These are phyloP conservation scores for Fusarium austroafricanum DNA, from an alignment of 2,329 filamentous ascomycete genomes.

Conservation along the genomic window DNA sequence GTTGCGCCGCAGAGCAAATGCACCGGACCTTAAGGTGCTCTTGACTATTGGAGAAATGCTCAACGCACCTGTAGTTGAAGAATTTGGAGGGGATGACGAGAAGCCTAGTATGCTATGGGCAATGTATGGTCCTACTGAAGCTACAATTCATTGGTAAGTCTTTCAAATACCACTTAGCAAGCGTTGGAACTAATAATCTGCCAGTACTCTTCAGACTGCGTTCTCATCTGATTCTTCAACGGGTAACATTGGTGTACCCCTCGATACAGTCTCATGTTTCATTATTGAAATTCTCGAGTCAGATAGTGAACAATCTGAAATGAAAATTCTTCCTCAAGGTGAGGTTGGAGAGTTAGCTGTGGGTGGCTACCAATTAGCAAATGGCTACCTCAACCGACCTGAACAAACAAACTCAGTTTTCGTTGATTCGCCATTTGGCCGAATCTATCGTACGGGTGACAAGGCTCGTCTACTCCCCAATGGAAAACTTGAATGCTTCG, in stretches of 20 bases:
- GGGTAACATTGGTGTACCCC: conserved; percentile 79
- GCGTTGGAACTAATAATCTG: conserved; percentile 2
- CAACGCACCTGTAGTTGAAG: conserved; percentile 77
- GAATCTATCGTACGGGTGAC: conserved; percentile 87
- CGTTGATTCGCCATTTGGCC: conserved; percentile 73
- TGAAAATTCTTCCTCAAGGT: conserved; percentile 71
- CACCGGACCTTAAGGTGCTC: conserved; percentile 75
- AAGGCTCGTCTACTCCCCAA: conserved; percentile 75
- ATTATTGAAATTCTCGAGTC: conserved; percentile 64
- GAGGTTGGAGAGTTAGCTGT: conserved; percentile 83
- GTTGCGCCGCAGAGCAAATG: conserved; percentile 73
- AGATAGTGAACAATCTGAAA: conserved; percentile 40
- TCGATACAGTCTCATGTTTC: conserved; percentile 85
- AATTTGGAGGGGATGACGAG: conserved; percentile 74
- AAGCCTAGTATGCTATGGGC: conserved; percentile 79
- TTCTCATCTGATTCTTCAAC: conserved; percentile 69
- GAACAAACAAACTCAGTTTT: conserved; percentile 81
- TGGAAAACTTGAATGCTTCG: conserved; percentile 84
- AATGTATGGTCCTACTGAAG: conserved; percentile 96
- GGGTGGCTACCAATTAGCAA: conserved; percentile 82
- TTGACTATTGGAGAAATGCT: conserved; percentile 96
- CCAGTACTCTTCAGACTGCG: conserved; percentile 74
- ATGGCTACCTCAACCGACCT: conserved; percentile 83
- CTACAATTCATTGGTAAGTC: conserved; percentile 81
- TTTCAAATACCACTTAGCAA: not conserved